Base-by-base conservation (phyloP, 139 green algal species). In the Limnomonas spitsbergensis region DNA sequence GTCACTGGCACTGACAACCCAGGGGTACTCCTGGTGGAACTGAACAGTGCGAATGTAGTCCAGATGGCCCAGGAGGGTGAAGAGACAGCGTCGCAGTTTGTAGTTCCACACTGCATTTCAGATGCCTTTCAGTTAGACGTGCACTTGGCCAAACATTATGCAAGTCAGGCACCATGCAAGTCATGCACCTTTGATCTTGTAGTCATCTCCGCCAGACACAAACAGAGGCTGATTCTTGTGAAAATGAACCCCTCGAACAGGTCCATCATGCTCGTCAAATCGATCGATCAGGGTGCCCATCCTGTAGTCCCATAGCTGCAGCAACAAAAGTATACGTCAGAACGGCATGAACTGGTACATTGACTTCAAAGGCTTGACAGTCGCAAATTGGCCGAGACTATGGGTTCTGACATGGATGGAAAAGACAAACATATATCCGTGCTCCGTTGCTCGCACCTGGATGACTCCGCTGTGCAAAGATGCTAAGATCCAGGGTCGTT, bases 11-110 rank as follows among this genome's bases (percentile, higher is more conserved):
- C 78, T 92, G 40, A 99, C 94, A 47, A 99, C 95, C 96, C 96
- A 99, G 27, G 96, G 96, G 85, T 97, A 94, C 85, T 99, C 96
- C 34, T 91, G 80, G 77, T 97, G 93, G 80, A 97, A 97, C 73
- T 95, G 89, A 67, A 99, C 96, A 0, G 96, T 99, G 32, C 96
- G 92, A 86, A 99, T 99, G 91, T 99, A 99, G 88, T 99, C 96
- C 78, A 99, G 86, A 83, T 99, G 96, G 0, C 96, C 96, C 76
- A 99, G 90, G 47, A 99, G 91, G 3, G 96, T 99, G 85, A 99
- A 99, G 32, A 99, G 86, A 80, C 96, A 99, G 2, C 96, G 88
- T 3, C 95, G 87, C 53, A 96, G 91, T 87, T 98, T 98, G 91
- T 98, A 98, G 89, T 98, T 98, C 95, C 95, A 98, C 26, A 99